Evolutionary conservation across 352 stramenopile species (phyloP).

Genomic region (Globisporangium spiculum): DNA sequence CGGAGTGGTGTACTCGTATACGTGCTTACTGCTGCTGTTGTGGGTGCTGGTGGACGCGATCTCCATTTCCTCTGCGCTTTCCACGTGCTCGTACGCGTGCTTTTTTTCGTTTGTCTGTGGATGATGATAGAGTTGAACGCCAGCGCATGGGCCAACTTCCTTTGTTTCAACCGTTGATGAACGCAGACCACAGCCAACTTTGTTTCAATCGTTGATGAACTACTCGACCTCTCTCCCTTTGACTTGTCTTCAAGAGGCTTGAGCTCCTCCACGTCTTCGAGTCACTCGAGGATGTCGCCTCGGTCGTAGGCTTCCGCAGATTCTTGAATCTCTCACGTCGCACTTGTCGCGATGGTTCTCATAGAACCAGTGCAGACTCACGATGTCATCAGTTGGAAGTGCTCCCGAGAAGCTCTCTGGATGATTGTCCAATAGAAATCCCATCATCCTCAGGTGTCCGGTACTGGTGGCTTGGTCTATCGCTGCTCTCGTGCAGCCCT

Average conservation of each 20-base stretch:
- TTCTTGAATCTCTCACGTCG: neutral
- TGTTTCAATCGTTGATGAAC: too few relatives aligned
- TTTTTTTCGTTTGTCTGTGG: too few relatives aligned
- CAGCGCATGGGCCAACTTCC: too few relatives aligned
- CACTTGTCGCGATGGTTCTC: neutral
- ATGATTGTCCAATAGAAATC: neutral
- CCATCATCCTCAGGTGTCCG: neutral
- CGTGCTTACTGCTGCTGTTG: too few relatives aligned
- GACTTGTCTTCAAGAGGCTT: neutral
- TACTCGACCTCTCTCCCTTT: neutral
- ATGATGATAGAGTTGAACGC: too few relatives aligned
- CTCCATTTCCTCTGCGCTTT: too few relatives aligned
- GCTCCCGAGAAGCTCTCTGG: neutral
- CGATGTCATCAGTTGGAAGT: neutral
- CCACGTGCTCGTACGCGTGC: too few relatives aligned
- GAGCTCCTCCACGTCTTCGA: neutral
- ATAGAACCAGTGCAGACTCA: neutral
- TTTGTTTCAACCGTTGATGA: too few relatives aligned
- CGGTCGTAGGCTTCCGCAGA: neutral
- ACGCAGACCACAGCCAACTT: too few relatives aligned
- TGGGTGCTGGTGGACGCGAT: too few relatives aligned
- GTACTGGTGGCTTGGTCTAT: neutral
- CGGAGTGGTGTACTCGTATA: too few relatives aligned
- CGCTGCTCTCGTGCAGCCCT: neutral
- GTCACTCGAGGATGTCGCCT: neutral